A percentile compares a stretch with the other conserved stretches of the same genome.
phyloP scores from a whole-genome alignment of 1,139 yeast species.

The Taphrina communis region DNA sequence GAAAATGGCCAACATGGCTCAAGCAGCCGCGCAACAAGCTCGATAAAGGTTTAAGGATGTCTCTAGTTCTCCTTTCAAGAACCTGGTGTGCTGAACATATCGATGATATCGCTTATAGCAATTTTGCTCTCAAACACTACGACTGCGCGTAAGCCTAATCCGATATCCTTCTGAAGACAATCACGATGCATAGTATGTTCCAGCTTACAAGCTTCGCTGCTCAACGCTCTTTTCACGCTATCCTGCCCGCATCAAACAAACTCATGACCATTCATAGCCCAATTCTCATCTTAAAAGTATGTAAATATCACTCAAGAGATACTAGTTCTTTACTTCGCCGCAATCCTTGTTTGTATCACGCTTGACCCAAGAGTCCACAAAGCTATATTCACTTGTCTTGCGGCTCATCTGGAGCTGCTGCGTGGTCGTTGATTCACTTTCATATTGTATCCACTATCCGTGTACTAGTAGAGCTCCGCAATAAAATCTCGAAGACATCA shows the following conservation, averaged over 20 bases:
- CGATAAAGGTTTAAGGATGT: not conserved
- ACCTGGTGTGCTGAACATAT: not conserved
- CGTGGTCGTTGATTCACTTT: too few species aligned
- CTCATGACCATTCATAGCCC: conserved; percentile 8
- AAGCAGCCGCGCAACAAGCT: conserved; percentile 32
- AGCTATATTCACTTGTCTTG: too few species aligned
- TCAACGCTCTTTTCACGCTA: not conserved
- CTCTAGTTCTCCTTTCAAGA: too few species aligned
- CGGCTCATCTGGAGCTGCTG: too few species aligned
- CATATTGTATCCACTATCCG: too few species aligned
- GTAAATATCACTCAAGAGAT: not conserved
- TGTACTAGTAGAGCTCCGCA: not conserved
- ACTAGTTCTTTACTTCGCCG: not conserved
- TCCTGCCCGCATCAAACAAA: not conserved
- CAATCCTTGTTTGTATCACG: not conserved
- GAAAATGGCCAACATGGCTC: conserved; percentile 40
- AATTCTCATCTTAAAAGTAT: conserved; percentile 2
- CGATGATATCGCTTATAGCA: not conserved
- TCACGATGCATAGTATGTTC: not conserved
- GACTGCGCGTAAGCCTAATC: too few species aligned
- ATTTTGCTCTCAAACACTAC: too few species aligned
- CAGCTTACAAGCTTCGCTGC: not conserved
- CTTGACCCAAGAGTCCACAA: too few species aligned
- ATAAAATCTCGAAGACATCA: not conserved
- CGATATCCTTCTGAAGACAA: not conserved